Percentiles rank a stretch among this genome's conserved stretches.
phyloP scores from a whole-genome alignment of 768 basidiomycete genomes.

The Rickenella mellea region DNA sequence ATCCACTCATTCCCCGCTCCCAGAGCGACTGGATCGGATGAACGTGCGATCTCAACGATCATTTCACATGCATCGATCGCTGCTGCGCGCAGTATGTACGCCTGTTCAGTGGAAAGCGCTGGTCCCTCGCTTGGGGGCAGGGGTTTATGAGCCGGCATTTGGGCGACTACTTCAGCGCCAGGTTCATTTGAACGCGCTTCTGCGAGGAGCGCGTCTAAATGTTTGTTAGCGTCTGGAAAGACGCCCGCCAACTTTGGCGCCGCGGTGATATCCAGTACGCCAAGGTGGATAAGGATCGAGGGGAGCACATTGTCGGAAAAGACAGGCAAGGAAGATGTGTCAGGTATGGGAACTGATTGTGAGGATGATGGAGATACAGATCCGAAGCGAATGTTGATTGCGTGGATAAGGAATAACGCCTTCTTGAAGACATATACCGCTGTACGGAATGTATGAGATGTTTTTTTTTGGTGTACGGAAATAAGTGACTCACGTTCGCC shows the following conservation, averaged over 20 bases:
- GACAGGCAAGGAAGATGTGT: conserved; percentile 48
- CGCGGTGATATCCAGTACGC: conserved; percentile 58
- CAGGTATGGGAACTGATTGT: conserved; percentile 53
- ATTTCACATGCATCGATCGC: conserved; percentile 72
- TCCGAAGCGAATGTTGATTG: conserved; percentile 58
- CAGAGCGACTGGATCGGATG: conserved; percentile 19
- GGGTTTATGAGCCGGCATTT: conserved; percentile 11
- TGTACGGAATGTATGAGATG: conserved; percentile 16
- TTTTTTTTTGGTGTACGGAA: neutral
- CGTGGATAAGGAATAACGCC: conserved; percentile 73
- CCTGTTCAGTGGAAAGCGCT: conserved; percentile 45
- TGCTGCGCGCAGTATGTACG: conserved; percentile 68
- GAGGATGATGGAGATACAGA: conserved; percentile 35
- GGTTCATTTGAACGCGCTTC: conserved; percentile 9
- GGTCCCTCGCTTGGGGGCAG: conserved; percentile 37
- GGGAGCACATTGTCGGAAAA: conserved; percentile 81
- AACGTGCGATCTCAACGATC: conserved; percentile 47
- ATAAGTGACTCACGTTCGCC: conserved; percentile 41
- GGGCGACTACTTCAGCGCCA: conserved; percentile 6
- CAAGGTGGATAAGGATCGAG: conserved; percentile 71
- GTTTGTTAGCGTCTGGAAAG: conserved; percentile 39
- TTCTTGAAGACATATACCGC: conserved; percentile 90
- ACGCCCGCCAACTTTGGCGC: conserved; percentile 28
- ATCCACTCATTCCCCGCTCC: conserved; percentile 36
- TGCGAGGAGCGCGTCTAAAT: conserved; percentile 32